Conservation (phyloP, 2,329 filamentous ascomycete genomes). For the Xylaria sp. region DNA sequence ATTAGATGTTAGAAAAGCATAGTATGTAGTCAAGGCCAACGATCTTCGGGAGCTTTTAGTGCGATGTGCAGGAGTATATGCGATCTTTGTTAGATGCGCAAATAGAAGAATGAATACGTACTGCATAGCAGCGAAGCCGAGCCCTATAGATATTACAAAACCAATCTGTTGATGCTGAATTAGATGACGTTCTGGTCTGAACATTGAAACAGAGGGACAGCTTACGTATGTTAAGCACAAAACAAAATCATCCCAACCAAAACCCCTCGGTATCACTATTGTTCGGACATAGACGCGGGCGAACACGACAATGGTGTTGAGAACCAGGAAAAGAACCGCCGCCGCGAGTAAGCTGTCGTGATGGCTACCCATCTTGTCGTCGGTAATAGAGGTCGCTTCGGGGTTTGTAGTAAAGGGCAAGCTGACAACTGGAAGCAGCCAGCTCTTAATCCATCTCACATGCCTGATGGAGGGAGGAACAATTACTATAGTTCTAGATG, state of each 20-base stretch:
- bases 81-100: background rate
- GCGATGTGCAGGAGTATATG: background rate
- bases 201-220: slow-evolving; percentile 1
- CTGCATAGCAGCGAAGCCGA: slow-evolving; percentile 48
- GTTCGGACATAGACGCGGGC: slow-evolving; percentile 49
- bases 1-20: slow-evolving; percentile 6
- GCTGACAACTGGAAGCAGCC: slow-evolving; percentile 23
- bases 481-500: background rate
- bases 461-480: slow-evolving; percentile 7
- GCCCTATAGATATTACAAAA: slow-evolving; percentile 44
- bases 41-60: background rate
- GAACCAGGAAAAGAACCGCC: slow-evolving; percentile 44
- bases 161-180: slow-evolving; percentile 41
- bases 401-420: slow-evolving; percentile 19
- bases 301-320: slow-evolving; percentile 44
- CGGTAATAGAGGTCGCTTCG: slow-evolving; percentile 6
- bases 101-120: slow-evolving; percentile 24
- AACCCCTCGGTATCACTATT: slow-evolving; percentile 43
- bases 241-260: slow-evolving; percentile 49
- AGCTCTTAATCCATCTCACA: slow-evolving; percentile 25
- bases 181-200: slow-evolving; percentile 20
- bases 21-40: background rate
- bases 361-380: slow-evolving; percentile 29
- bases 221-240: slow-evolving; percentile 47
- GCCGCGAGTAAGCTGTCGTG: slow-evolving; percentile 44